Base-by-base conservation (phyloP, 176 grass and related monocot genomes). In the Cymbopogon citratus region DNA sequence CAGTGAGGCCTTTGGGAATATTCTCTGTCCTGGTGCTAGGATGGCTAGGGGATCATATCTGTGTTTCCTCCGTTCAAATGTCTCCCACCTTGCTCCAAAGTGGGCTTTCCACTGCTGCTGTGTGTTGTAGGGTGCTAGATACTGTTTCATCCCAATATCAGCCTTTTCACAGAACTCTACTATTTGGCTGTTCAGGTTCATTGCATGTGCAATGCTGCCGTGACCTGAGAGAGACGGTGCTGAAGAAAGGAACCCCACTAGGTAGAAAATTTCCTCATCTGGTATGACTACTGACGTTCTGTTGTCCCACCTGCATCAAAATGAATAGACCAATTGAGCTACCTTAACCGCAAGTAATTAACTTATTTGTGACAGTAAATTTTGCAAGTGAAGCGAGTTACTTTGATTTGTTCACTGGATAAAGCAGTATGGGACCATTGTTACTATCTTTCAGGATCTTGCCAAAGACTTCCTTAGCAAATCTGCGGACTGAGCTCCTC, bases 51-150 rank as follows among this genome's bases (percentile, higher is more conserved):
- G 95, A 87, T 95, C 95, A 69, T 98, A 98, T 45, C 45, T 75
- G 56, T 81, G 73, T 80, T 99, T 99, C 73, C 92, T 95, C 73
- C 80, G 83, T 59, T 78, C 80, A 88, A 99, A 99, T 83, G 77
- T 93, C 83, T 91, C 93, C 96, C 96, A 99, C 60, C 87, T 91
- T 62, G 75, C 93, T 28, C 96, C 96, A 80, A 95, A 99, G 93
- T 99, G 96, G 82, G 85, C 76, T 85, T 79, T 93, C 96, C 96
- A 95, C 85, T 99, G 87, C 68, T 91, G 82, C 77, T 90, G 89
- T 24, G 91, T 90, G 35, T 77, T 83, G 83, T 99, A 92, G 85
- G 90, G 77, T 19, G 96, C 90, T 65, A 99, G 78, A 75, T 99
- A 99, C 80, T 95, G 93, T 78, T 99, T 99, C 89, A 95, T 93